phyloP scores from a whole-genome alignment of 768 basidiomycete genomes.

The Nidularia pulvinata region DNA sequence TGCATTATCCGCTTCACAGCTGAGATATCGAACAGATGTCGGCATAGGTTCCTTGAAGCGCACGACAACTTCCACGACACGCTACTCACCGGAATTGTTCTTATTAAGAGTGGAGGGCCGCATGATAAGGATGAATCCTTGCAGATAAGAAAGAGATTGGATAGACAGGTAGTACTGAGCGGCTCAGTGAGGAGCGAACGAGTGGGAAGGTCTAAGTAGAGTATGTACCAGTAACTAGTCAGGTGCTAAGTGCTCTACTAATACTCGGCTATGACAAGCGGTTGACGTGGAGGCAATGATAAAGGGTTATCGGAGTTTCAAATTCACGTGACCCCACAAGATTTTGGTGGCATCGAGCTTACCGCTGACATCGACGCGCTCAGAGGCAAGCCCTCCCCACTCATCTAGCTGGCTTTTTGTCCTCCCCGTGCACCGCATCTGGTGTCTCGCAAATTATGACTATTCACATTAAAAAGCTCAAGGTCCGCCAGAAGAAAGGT shows the following conservation, averaged over 20 bases:
- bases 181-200: conserved; percentile 6
- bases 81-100: conserved; percentile 79
- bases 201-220: too few species aligned
- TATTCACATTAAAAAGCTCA: conserved; percentile 79
- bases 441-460: conserved; percentile 27
- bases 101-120: conserved; percentile 62
- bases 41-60: too few species aligned
- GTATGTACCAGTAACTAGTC: too few species aligned
- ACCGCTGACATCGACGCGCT: too few species aligned
- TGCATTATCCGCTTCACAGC: conserved; percentile 98
- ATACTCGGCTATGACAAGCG: neutral
- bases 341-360: neutral
- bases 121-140: conserved; percentile 20
- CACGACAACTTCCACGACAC: neutral
- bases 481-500: conserved; percentile 81
- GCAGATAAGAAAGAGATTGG: too few species aligned
- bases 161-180: too few species aligned
- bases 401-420: too few species aligned
- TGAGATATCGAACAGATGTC: conserved; percentile 19
- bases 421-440: neutral
- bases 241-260: neutral
- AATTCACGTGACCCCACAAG: conserved; percentile 2
- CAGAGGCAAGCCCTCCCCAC: too few species aligned
- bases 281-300: neutral
- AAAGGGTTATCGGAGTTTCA: conserved; percentile 10